These are phyloP conservation scores for Fusarium vanettenii DNA, from an alignment of 2,329 filamentous ascomycete species.

Conservation along the genomic window DNA sequence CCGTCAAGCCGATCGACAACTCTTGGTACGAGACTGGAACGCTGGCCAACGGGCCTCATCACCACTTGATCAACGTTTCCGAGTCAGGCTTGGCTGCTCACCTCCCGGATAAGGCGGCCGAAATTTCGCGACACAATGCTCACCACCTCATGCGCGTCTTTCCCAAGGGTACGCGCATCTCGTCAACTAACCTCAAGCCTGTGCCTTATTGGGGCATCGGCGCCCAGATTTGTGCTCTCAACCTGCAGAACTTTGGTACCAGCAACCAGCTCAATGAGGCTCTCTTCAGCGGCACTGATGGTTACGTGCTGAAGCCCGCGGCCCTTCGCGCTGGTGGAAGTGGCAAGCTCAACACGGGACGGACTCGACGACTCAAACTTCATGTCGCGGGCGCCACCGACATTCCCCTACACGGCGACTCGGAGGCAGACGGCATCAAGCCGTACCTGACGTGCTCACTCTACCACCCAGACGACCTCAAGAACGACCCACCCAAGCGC, in stretches of 20 bases:
- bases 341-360: slow-evolving; percentile 59
- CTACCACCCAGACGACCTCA: slow-evolving; percentile 65
- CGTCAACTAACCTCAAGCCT: slow-evolving; percentile 72
- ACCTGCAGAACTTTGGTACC: slow-evolving; percentile 76
- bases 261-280: slow-evolving; percentile 77
- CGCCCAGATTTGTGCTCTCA: slow-evolving; percentile 76
- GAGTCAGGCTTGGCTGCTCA: slow-evolving; percentile 68
- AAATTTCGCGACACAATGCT: slow-evolving; percentile 70
- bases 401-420: slow-evolving; percentile 64
- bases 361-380: slow-evolving; percentile 63
- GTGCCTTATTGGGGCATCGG: slow-evolving; percentile 75
- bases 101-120: slow-evolving; percentile 58
- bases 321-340: slow-evolving; percentile 67
- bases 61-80: slow-evolving; percentile 77
- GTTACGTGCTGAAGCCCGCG: slow-evolving; percentile 74
- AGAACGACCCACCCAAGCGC: slow-evolving; percentile 64
- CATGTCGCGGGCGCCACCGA: slow-evolving; percentile 72
- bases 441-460: slow-evolving; percentile 75
- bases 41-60: slow-evolving; percentile 68
- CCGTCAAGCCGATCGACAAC: slow-evolving; percentile 73
- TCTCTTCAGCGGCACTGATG: slow-evolving; percentile 72
- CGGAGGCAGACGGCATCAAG: slow-evolving; percentile 64
- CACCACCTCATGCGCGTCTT: slow-evolving; percentile 77
- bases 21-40: slow-evolving; percentile 69
- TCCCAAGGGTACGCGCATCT: slow-evolving; percentile 76